Percentiles rank a stretch among this genome's conserved stretches.
Conservation (phyloP, 805 yeast species). For the Komagataella pastoris region DNA sequence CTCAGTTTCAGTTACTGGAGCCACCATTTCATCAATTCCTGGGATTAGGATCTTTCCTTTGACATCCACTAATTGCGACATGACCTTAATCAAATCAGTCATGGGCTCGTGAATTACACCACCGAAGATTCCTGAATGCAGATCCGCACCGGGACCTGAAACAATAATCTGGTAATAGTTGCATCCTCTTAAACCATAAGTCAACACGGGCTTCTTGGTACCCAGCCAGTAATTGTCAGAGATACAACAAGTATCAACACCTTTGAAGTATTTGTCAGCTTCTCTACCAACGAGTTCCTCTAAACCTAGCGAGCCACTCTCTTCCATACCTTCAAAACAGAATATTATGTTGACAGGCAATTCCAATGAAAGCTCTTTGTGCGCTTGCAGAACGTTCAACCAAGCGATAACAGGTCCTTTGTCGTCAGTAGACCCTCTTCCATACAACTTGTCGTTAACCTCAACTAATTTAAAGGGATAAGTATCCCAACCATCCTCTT, state of each 20-base stretch:
- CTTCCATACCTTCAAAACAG: constrained; percentile 99
- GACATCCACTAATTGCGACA: constrained; percentile 66
- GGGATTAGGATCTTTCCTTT: constrained; percentile 78
- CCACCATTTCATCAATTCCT: constrained; percentile 90
- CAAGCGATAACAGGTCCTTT: constrained; percentile 98
- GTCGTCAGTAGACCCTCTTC: constrained; percentile 95
- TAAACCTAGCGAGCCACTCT: constrained; percentile 87
- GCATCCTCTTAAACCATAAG: constrained; percentile 96
- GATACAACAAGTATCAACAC: constrained; percentile 89
- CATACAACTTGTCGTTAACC: constrained; percentile 59
- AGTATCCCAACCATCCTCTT: constrained; percentile 90
- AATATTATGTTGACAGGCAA: constrained; percentile 87
- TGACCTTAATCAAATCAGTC: constrained; percentile 76
- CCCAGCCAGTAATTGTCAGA: constrained; percentile 99
- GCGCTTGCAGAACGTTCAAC: constrained; percentile 90
- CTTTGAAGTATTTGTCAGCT: constrained; percentile 68
- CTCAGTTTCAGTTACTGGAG: constrained; percentile 79
- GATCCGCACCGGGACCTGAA: constrained; percentile 91
- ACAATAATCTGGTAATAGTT: constrained; percentile 78
- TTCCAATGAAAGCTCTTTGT: constrained; percentile 69
- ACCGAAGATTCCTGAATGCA: constrained; percentile 96
- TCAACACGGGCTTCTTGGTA: constrained; percentile 89
- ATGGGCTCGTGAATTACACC: constrained; percentile 96
- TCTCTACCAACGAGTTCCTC: constrained; percentile 74
- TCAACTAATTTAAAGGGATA: constrained; percentile 78